phyloP scores from a whole-genome alignment of 108 stramenopile species.

The Conticribra guillardii region DNA sequence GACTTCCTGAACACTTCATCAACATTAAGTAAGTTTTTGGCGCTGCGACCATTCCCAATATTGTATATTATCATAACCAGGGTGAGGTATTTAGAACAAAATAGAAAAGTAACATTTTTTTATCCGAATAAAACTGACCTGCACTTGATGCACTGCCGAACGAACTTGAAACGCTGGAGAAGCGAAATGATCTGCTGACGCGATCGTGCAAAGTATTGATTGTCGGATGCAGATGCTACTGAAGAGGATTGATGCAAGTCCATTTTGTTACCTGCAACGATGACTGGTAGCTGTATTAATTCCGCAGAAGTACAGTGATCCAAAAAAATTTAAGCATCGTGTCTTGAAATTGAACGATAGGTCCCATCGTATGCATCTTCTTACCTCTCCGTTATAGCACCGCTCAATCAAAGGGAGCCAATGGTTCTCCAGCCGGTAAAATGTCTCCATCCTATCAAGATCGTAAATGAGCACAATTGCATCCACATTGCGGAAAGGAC shows the following conservation, averaged over 20 bases:
- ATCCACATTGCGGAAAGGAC: constrained; percentile 59
- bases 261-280: constrained; percentile 86
- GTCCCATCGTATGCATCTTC: constrained; percentile 23
- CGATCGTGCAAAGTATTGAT: constrained; percentile 48
- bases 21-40: constrained; percentile 74
- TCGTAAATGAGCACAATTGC: constrained; percentile 82
- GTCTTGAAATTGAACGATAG: neutral
- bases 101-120: no score
- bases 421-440: constrained; percentile 74
- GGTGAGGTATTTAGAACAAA: no score
- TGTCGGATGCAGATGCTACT: constrained; percentile 33
- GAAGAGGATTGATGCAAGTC: constrained; percentile 52
- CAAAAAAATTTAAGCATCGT: neutral
- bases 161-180: constrained; percentile 80
- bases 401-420: constrained; percentile 86
- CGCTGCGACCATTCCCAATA: no score
- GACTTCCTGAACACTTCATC: constrained; percentile 83
- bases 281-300: constrained; percentile 56
- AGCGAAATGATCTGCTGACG: constrained; percentile 80
- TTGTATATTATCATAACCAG: no score
- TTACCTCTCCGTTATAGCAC: constrained; percentile 68
- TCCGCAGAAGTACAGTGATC: neutral
- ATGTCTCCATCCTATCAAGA: constrained; percentile 79
- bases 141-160: constrained; percentile 85
- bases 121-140: no score